Base-by-base conservation (phyloP, 73 alveolate genomes). In the Symbiodinium natans region DNA sequence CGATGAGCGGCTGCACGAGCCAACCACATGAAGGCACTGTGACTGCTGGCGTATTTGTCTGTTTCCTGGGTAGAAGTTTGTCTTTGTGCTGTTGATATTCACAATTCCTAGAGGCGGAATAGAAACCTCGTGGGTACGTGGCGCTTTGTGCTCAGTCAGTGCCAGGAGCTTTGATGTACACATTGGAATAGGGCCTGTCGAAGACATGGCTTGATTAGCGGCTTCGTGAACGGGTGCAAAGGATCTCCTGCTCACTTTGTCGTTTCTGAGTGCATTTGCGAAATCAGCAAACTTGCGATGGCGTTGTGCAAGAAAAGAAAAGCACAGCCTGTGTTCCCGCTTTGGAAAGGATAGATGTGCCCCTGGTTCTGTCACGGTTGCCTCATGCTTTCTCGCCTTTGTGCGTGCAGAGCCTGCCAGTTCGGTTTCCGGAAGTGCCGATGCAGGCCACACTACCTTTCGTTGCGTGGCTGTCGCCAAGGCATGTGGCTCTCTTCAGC, bases 401-500 rank as follows among this genome's bases (percentile, higher is more conserved):
- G n/a, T n/a, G n/a, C n/a, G n/a, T n/a, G n/a, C n/a, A n/a, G n/a
- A n/a, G n/a, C n/a, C n/a, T n/a, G n/a, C n/a, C n/a, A n/a, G n/a
- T n/a, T n/a, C n/a, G n/a, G n/a, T n/a, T n/a, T n/a, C n/a, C n/a
- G n/a, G n/a, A n/a, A n/a, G n/a, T n/a, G n/a, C n/a, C n/a, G n/a
- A n/a, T n/a, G n/a, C n/a, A n/a, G n/a, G n/a, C n/a, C n/a, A n/a
- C n/a, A n/a, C n/a, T n/a, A n/a, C n/a, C n/a, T n/a, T n/a, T n/a
- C n/a, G n/a, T n/a, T n/a, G n/a, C n/a, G n/a, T n/a, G n/a, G n/a
- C n/a, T n/a, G n/a, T 6, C 59, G 13, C 95, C 33, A 27, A 88
- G 95, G 95, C 23, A 88, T 88, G 95, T 88, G 95, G 95, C 95
- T 88, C 46, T 59, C 95, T n/a, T 88, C 95, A 3, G 68, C 95